Base-by-base conservation (phyloP, 2,329 filamentous ascomycete genomes). In the Botrytis fragariae region DNA sequence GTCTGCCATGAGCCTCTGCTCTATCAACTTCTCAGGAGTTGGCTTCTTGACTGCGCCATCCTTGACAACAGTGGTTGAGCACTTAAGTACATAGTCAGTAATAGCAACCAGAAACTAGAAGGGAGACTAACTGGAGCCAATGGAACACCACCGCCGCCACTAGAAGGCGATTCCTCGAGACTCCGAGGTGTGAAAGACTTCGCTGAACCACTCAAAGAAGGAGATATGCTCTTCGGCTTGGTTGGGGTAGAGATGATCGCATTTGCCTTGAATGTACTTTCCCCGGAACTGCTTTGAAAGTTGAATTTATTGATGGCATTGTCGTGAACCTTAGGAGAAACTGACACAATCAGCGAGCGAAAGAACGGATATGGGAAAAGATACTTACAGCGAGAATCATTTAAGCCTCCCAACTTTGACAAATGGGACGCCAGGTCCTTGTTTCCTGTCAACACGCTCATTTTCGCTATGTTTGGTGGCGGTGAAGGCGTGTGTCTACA, bases 141-240 rank as follows among this genome's bases (percentile, higher is more conserved):
- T 4, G 48, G 32, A 69, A 57, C 35, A 22, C 37, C 48, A 25
- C 65, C 48, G 54, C 65, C 35, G 42, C 48, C 48, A 69, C 37
- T 57, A 51, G 65, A 69, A 57, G 65, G 48, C 29, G 65, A 57
- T 57, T 2, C 37, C 35, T 32, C 45, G 32, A 54, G 48, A 69
- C 10, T 39, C 54, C n/a, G 29, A 57, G 65, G 65, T 25, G 65
- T 16, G 42, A 69, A 42, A 18, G 61, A 61, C 12, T 42, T 37
- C 14, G 65, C 35, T 20, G 65, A 57, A 42, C 57, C 44, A 64
- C 39, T 57, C 20, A 64, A 63, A n/a, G 72, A 69, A 59, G 25
- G 22, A 22, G 48, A 32, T 69, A 12, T 42, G 29, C 35, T 57
- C 6, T 69, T 57, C n/a, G 18, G n/a, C 35, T 69, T 57, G 10